phyloP scores from a whole-genome alignment of 306 rosid genomes.

The Crotalaria pallida region DNA sequence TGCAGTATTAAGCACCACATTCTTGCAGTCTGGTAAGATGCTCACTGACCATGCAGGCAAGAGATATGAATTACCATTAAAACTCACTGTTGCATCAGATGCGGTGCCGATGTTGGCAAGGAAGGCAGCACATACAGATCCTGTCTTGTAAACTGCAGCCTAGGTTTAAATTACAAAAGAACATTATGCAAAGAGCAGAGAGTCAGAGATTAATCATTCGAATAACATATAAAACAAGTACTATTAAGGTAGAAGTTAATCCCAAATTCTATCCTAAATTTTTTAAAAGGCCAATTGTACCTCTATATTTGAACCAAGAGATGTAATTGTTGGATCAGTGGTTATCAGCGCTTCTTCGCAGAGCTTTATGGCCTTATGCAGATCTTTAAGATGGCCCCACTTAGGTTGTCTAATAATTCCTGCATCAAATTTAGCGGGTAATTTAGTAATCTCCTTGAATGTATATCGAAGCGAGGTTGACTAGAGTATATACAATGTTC shows the following conservation, averaged over 20 bases:
- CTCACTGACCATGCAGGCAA: slow-evolving; percentile 89
- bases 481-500: background rate
- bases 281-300: slow-evolving; percentile 21
- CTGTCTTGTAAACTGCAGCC: slow-evolving; percentile 79
- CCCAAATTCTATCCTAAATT: background rate
- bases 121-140: slow-evolving; percentile 72
- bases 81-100: slow-evolving; percentile 63
- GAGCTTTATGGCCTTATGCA: slow-evolving; percentile 82
- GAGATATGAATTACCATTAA: slow-evolving; percentile 56
- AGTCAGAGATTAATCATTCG: background rate
- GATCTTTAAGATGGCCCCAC: slow-evolving; percentile 97
- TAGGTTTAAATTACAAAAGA: slow-evolving; percentile 27
- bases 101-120: slow-evolving; percentile 61
- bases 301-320: slow-evolving; percentile 73
- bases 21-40: slow-evolving; percentile 84
- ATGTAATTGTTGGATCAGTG: slow-evolving; percentile 64
- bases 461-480: background rate
- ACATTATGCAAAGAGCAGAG: background rate
- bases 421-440: no score
- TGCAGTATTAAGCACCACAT: slow-evolving; percentile 66
- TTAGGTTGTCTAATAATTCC: slow-evolving; percentile 87
- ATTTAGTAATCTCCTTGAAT: background rate
- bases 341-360: slow-evolving; percentile 76
- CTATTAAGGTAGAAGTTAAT: background rate
- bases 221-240: slow-evolving; percentile 5